Evolutionary conservation across 1,284 basidiomycete species (phyloP).

Genomic region (Filobasidium uniguttulatum): DNA sequence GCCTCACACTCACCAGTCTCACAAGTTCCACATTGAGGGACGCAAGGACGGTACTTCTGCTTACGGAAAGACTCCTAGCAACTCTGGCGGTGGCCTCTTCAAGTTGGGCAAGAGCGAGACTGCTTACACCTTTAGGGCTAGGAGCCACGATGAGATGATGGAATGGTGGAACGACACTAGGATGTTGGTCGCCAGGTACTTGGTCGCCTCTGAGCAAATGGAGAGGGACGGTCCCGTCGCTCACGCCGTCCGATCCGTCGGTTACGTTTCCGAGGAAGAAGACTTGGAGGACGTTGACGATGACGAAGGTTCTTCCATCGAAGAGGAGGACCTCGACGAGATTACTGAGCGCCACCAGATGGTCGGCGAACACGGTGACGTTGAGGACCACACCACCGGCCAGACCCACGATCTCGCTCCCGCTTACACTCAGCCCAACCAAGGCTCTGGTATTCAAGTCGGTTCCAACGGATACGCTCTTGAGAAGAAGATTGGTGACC

Average conservation of each 20-base stretch:
- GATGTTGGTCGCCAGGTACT: constrained; percentile 90
- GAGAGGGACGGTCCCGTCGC: constrained; percentile 85
- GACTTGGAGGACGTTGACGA: constrained; percentile 60
- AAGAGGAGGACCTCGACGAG: constrained; percentile 55
- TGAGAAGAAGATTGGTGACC: constrained; percentile 33
- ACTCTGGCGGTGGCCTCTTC: constrained; percentile 45
- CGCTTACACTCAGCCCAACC: constrained; percentile 34
- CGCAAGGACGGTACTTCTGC: constrained; percentile 52
- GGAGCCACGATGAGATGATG: constrained; percentile 95
- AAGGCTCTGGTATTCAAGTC: constrained; percentile 41
- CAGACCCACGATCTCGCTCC: constrained; percentile 27
- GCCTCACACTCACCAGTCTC: constrained; percentile 50
- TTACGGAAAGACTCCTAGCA: constrained; percentile 47
- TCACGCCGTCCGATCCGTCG: constrained; percentile 76
- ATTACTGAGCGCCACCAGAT: constrained; percentile 42
- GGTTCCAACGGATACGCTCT: constrained; percentile 54
- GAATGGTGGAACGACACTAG: constrained; percentile 99
- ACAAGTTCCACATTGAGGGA: constrained; percentile 98
- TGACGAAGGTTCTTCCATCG: constrained; percentile 55
- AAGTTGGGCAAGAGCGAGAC: constrained; percentile 43
- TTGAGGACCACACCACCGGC: constrained; percentile 40
- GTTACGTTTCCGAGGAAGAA: constrained; percentile 50
- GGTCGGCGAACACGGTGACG: constrained; percentile 38
- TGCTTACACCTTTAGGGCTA: constrained; percentile 82
- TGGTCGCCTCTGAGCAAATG: constrained; percentile 87